Percentiles rank a stretch among this genome's conserved stretches.
Evolutionary conservation across 139 green algal genomes (phyloP).

Genomic region (Chlorella sorokiniana): DNA sequence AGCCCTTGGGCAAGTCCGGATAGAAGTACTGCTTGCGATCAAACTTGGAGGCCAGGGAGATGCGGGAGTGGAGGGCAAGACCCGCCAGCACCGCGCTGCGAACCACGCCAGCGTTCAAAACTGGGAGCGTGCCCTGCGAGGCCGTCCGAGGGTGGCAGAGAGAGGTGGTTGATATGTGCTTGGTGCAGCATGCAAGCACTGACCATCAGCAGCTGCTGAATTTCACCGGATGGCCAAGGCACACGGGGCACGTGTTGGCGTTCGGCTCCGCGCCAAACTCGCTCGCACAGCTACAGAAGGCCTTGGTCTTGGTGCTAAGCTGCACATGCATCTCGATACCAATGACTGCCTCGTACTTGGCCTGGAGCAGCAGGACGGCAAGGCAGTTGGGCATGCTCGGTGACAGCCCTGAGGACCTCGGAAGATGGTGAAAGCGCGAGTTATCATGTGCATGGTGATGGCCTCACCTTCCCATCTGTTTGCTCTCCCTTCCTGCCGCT

Average conservation of each 20-base stretch:
- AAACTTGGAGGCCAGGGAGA: constrained; percentile 91
- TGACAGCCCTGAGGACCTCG: too few species aligned
- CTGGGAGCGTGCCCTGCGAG: constrained; percentile 84
- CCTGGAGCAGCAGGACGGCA: background rate
- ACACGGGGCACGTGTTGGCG: constrained; percentile 93
- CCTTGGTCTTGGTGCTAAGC: constrained; percentile 93
- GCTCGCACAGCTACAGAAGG: constrained; percentile 92
- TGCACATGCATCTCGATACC: constrained; percentile 99
- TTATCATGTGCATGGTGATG: too few species aligned
- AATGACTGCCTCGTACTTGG: constrained; percentile 91
- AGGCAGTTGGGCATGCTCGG: background rate
- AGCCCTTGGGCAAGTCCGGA: constrained; percentile 96
- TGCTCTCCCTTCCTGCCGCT: too few species aligned
- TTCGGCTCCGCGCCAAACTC: constrained; percentile 91
- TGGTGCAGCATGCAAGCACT: too few species aligned
- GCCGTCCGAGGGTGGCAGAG: background rate
- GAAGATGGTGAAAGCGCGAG: too few species aligned
- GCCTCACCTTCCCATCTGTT: too few species aligned
- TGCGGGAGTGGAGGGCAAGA: constrained; percentile 81
- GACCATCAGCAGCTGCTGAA: too few species aligned
- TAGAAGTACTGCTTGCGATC: constrained; percentile 99
- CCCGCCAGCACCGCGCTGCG: constrained; percentile 75
- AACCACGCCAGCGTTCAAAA: constrained; percentile 81
- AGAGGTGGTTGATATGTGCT: background rate
- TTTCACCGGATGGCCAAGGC: constrained; percentile 91